phyloP scores from a whole-genome alignment of 345 rosid genomes.

The Camelina laxa region DNA sequence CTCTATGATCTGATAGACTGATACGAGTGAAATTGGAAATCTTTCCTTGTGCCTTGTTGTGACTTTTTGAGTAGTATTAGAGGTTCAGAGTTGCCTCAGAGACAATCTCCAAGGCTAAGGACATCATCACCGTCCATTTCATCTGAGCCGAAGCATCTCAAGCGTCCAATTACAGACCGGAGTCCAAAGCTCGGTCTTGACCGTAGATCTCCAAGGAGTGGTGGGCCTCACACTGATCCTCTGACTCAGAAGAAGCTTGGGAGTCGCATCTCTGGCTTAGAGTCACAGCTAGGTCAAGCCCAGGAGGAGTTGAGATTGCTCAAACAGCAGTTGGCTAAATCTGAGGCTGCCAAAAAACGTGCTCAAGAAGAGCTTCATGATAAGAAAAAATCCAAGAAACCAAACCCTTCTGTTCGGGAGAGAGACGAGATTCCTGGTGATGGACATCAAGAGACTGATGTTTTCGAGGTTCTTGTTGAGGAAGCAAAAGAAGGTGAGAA shows the following conservation, averaged over 20 bases:
- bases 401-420: constrained; percentile 27
- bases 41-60: constrained; percentile 1
- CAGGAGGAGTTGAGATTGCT: constrained; percentile 76
- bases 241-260: constrained; percentile 77
- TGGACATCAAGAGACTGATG: constrained; percentile 64
- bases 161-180: constrained; percentile 56
- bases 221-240: constrained; percentile 56
- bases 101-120: constrained; percentile 75
- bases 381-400: constrained; percentile 58
- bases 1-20: constrained; percentile 6
- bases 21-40: not conserved
- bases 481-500: constrained; percentile 28
- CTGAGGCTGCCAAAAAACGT: constrained; percentile 80
- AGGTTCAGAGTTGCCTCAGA: constrained; percentile 66
- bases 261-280: constrained; percentile 78
- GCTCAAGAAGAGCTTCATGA: constrained; percentile 63
- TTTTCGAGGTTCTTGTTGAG: constrained; percentile 60
- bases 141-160: constrained; percentile 61
- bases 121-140: constrained; percentile 45
- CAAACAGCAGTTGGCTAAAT: constrained; percentile 71
- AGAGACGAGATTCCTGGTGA: constrained; percentile 49
- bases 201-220: constrained; percentile 73
- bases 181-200: constrained; percentile 64
- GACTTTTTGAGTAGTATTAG: constrained; percentile 20
- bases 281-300: constrained; percentile 88